Evolutionary conservation across 2,329 filamentous ascomycete species (phyloP).

Genomic region (Oidium heveae): DNA sequence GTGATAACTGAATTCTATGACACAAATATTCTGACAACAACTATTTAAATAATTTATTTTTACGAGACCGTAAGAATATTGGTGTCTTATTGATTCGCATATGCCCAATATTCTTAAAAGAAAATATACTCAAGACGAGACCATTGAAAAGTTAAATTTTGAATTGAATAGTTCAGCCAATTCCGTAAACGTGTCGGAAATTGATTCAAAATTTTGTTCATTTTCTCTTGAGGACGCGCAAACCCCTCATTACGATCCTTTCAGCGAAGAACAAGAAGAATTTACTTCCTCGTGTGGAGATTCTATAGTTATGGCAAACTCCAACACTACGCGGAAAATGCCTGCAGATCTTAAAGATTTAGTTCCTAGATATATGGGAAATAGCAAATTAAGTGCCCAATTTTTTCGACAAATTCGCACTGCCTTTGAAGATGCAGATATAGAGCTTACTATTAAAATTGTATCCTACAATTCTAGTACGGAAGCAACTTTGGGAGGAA

Average conservation of each 20-base stretch:
- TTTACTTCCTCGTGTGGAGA: neutral
- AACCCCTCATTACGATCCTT: neutral
- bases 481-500: too few species aligned
- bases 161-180: neutral
- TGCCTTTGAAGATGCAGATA: neutral
- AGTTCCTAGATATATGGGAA: neutral
- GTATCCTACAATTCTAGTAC: too few species aligned
- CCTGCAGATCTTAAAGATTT: neutral
- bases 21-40: neutral
- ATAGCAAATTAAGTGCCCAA: neutral
- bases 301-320: neutral
- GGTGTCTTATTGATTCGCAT: neutral
- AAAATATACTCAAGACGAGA: neutral
- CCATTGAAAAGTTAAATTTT: neutral
- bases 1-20: neutral
- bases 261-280: neutral
- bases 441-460: neutral
- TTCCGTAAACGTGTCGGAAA: neutral
- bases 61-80: neutral
- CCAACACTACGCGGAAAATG: neutral
- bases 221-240: neutral
- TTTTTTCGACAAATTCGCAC: neutral
- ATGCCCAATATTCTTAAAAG: neutral
- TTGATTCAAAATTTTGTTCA: neutral
- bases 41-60: neutral